These are phyloP conservation scores for Paracamarosporium sp. DNA, from an alignment of 2,329 filamentous ascomycete genomes.

Conservation along the genomic window DNA sequence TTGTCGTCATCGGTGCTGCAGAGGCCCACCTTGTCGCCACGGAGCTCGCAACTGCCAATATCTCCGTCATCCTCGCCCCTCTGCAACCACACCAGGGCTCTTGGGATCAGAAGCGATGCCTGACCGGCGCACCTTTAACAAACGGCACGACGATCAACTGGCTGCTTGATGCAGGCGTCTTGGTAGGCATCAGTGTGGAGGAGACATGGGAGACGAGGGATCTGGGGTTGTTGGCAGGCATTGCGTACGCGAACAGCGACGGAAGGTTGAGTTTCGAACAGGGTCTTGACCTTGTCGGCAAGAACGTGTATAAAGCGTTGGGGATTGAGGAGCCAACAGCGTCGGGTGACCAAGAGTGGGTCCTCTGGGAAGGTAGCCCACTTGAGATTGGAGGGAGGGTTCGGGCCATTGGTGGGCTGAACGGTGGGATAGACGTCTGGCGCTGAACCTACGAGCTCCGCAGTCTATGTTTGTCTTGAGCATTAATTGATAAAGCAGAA, in stretches of 20 bases:
- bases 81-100: conserved; percentile 60
- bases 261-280: conserved; percentile 61
- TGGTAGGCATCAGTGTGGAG: conserved; percentile 63
- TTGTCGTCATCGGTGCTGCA: conserved; percentile 68
- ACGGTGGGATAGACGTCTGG: conserved; percentile 15
- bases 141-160: conserved; percentile 68
- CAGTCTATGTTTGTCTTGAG: too few species aligned
- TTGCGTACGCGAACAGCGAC: conserved; percentile 63
- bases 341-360: conserved; percentile 56
- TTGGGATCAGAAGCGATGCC: conserved; percentile 69
- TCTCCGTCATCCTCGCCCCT: conserved; percentile 67
- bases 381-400: conserved; percentile 65
- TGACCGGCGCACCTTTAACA: conserved; percentile 70
- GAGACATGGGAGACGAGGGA: conserved; percentile 70
- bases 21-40: conserved; percentile 67
- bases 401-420: conserved; percentile 27
- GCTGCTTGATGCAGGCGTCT: conserved; percentile 66
- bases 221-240: conserved; percentile 65
- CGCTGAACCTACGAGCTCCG: too few species aligned
- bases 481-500: too few species aligned
- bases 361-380: conserved; percentile 69
- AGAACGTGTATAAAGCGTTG: conserved; percentile 65
- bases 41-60: conserved; percentile 62
- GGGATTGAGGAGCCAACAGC: conserved; percentile 49
- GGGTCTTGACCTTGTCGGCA: conserved; percentile 64